A percentile compares a stretch with the other conserved stretches of the same genome.
phyloP scores from a whole-genome alignment of 805 yeast genomes.

The Zygoascus biomembranicola region DNA sequence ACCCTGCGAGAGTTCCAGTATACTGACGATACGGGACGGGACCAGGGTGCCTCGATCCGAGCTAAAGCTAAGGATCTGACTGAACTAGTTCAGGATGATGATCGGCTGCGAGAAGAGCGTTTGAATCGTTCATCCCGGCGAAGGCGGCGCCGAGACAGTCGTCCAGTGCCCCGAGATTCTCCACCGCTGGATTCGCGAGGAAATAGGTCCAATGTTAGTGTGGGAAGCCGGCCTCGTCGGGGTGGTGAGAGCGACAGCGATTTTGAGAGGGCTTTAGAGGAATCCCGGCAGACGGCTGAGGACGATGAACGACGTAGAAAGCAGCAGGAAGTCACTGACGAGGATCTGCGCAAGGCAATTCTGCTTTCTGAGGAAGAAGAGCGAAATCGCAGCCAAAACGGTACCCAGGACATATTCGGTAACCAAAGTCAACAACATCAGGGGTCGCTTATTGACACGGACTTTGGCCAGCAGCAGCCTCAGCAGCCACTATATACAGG shows the following conservation, averaged over 20 bases:
- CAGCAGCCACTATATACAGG: constrained; percentile 41
- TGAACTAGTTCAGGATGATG: constrained; percentile 70
- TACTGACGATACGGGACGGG: constrained; percentile 66
- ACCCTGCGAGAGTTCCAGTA: constrained; percentile 86
- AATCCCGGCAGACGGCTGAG: constrained; percentile 72
- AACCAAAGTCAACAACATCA: constrained; percentile 8
- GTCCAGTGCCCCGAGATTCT: constrained; percentile 1
- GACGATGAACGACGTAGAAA: constrained; percentile 55
- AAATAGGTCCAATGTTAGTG: constrained; percentile 8
- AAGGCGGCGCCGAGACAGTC: constrained; percentile 14
- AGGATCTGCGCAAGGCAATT: constrained; percentile 60
- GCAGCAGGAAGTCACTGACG: constrained; percentile 39
- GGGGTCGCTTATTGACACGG: constrained; percentile 23
- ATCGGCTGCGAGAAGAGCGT: constrained; percentile 66
- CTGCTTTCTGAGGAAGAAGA: constrained; percentile 71
- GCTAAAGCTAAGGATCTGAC: constrained; percentile 88
- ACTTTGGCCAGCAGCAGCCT: background rate
- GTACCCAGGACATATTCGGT: constrained; percentile 12
- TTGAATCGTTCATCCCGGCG: constrained; percentile 25
- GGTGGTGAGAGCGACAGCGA: constrained; percentile 50
- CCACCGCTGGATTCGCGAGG: background rate
- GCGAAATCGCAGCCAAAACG: constrained; percentile 31
- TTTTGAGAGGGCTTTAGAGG: constrained; percentile 69
- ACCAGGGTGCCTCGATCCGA: constrained; percentile 82
- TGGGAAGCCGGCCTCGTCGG: constrained; percentile 1